phyloP scores from a whole-genome alignment of 2,329 filamentous ascomycete species.

The Boeremia exigua region DNA sequence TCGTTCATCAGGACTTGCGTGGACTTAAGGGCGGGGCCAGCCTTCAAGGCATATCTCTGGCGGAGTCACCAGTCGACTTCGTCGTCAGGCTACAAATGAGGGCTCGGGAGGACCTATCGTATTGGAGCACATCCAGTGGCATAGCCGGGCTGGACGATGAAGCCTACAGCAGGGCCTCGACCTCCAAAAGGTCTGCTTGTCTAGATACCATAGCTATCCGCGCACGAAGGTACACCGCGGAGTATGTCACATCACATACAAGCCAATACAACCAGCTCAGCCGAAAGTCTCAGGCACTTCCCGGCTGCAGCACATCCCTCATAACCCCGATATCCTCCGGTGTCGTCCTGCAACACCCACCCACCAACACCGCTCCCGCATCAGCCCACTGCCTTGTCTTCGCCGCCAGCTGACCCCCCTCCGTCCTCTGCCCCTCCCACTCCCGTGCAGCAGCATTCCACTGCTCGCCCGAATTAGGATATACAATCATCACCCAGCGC shows the following conservation, averaged over 20 bases:
- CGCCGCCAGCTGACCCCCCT: conserved; percentile 32
- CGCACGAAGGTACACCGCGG: background rate
- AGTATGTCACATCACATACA: background rate
- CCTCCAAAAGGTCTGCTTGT: too few species aligned
- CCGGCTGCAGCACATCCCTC: conserved; percentile 26
- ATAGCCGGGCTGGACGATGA: background rate
- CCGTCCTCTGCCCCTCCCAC: conserved; percentile 40
- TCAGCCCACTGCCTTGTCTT: conserved; percentile 42
- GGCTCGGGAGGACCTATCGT: too few species aligned
- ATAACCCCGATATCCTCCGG: conserved; percentile 51
- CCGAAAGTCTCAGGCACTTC: background rate
- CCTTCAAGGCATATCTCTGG: too few species aligned
- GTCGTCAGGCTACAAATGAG: too few species aligned
- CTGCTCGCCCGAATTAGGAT: conserved; percentile 57
- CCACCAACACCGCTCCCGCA: conserved; percentile 52
- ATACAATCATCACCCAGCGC: conserved; percentile 45
- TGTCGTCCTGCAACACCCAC: conserved; percentile 56
- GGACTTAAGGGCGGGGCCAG: background rate
- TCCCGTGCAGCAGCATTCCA: conserved; percentile 52
- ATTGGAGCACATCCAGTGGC: too few species aligned
- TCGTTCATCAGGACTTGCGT: background rate
- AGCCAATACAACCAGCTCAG: background rate
- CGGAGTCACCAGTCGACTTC: too few species aligned
- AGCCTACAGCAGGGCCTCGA: background rate
- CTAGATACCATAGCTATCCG: background rate